phyloP scores from a whole-genome alignment of 2,329 filamentous ascomycete species.

The Fusarium tupiense region DNA sequence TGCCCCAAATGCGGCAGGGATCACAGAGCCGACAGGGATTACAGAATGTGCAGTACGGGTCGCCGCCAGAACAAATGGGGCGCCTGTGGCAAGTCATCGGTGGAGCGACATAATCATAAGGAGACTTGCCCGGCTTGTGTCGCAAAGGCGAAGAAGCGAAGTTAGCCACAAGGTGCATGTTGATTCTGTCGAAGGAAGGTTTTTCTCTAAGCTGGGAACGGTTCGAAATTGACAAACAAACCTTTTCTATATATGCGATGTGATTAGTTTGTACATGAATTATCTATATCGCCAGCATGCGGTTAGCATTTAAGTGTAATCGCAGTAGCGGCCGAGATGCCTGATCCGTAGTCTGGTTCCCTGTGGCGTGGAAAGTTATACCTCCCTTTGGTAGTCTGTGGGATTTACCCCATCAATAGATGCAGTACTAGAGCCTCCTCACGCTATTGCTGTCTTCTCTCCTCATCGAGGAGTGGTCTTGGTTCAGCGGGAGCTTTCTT shows the following conservation, averaged over 20 bases:
- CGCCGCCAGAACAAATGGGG: background rate
- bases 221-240: background rate
- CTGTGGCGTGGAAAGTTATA: rapidly evolving
- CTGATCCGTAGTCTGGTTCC: background rate
- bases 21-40: background rate
- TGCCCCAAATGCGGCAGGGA: background rate
- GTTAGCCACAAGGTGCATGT: rapidly evolving
- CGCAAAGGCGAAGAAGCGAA: background rate
- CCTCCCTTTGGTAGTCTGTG: no score
- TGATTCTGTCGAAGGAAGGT: rapidly evolving
- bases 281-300: background rate
- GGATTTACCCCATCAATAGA: rapidly evolving
- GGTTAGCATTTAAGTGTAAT: no score
- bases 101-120: background rate
- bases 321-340: rapidly evolving
- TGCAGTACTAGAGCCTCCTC: rapidly evolving
- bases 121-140: background rate
- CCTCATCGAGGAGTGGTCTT: conserved; percentile 46
- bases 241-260: background rate
- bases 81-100: background rate
- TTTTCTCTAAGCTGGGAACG: rapidly evolving
- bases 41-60: background rate
- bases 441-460: conserved; percentile 40
- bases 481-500: conserved; percentile 46
- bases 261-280: background rate